Conservation (phyloP, 345 rosid genomes). For the Acer campestre region DNA sequence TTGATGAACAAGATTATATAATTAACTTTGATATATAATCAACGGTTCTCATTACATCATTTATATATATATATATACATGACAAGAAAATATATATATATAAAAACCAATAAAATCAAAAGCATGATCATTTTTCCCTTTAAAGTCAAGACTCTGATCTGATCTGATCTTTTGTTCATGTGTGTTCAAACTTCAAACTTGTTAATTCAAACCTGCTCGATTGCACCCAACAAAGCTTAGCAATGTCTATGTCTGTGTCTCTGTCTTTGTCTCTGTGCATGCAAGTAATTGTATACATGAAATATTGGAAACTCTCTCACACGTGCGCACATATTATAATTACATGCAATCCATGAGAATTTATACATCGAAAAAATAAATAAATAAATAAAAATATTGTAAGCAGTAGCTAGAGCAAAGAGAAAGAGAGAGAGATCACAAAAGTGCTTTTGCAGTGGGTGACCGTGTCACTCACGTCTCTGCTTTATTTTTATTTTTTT, state of each 20-base stretch:
- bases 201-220: not conserved
- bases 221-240: slow-evolving; percentile 3
- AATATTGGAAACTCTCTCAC: slow-evolving; percentile 46
- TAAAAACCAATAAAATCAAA: not conserved
- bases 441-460: slow-evolving; percentile 29
- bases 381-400: no score
- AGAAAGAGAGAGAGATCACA: slow-evolving; percentile 16
- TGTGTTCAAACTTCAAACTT: slow-evolving; percentile 4
- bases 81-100: slow-evolving; percentile 2
- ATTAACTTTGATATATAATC: slow-evolving; percentile 6
- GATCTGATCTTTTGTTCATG: not conserved
- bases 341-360: slow-evolving; percentile 14
- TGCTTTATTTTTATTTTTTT: not conserved
- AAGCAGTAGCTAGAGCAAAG: not conserved
- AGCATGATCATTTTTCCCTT: not conserved
- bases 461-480: slow-evolving; percentile 41
- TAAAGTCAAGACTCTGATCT: not conserved
- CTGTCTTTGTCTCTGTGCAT: slow-evolving; percentile 15
- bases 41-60: not conserved
- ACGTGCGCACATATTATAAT: slow-evolving; percentile 50
- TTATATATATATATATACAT: no score
- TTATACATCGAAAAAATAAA: no score
- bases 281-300: not conserved
- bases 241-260: no score
- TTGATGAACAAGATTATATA: slow-evolving; percentile 11